Evolutionary conservation across 2,329 filamentous ascomycete genomes (phyloP).

Genomic region (Claviceps capensis): DNA sequence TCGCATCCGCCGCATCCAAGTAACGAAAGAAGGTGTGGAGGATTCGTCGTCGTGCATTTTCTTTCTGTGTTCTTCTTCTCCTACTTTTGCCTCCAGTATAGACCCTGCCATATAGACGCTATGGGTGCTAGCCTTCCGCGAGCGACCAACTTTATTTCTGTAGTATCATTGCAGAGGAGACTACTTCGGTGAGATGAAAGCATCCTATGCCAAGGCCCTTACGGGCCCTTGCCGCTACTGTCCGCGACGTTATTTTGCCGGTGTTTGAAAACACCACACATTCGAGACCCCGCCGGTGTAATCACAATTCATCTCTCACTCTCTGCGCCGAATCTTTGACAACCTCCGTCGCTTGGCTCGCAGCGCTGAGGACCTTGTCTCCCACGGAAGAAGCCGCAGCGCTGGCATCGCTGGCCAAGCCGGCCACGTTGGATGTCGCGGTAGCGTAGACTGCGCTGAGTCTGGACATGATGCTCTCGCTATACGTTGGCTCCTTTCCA

Average conservation of each 20-base stretch:
- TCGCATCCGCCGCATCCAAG: background rate
- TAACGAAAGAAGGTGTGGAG: background rate
- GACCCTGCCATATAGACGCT: background rate
- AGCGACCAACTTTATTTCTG: background rate
- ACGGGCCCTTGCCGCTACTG: background rate
- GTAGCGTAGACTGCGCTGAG: slow-evolving; percentile 61
- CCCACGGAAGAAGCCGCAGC: slow-evolving; percentile 20
- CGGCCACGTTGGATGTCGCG: slow-evolving; percentile 41
- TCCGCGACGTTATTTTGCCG: background rate
- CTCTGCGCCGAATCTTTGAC: slow-evolving; percentile 25
- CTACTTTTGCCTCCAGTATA: background rate
- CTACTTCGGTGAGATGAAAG: background rate
- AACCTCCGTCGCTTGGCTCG: slow-evolving; percentile 27
- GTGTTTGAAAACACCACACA: background rate
- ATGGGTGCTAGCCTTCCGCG: background rate
- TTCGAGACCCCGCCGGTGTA: background rate
- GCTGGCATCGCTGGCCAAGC: slow-evolving; percentile 22
- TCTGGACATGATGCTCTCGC: slow-evolving; percentile 62
- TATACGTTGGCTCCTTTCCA: slow-evolving; percentile 69
- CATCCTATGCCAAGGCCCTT: background rate
- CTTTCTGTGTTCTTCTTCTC: background rate
- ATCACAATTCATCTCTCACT: slow-evolving; percentile 30
- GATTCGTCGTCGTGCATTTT: background rate
- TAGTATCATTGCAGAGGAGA: background rate
- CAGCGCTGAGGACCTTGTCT: slow-evolving; percentile 23